Evolutionary conservation across 2,329 filamentous ascomycete species (phyloP).

Genomic region (Ascochyta pisi): DNA sequence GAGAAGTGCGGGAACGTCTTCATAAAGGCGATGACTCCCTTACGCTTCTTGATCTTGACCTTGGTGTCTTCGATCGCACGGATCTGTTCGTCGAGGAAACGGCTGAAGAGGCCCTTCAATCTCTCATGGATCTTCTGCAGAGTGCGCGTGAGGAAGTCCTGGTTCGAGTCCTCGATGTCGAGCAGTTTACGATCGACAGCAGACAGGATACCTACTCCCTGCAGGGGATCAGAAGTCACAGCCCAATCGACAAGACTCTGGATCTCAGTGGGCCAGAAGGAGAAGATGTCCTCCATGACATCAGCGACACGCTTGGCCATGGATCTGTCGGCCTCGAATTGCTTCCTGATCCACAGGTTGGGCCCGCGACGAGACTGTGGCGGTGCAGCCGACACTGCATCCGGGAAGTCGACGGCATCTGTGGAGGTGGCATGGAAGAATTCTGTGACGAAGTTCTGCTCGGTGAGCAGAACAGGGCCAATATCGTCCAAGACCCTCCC

Average conservation of each 20-base stretch:
- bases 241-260: slow-evolving; percentile 85
- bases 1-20: slow-evolving; percentile 89
- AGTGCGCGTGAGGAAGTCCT: slow-evolving; percentile 84
- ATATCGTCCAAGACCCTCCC: slow-evolving; percentile 80
- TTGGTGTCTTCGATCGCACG: slow-evolving; percentile 97
- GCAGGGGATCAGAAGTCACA: slow-evolving; percentile 78
- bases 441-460: slow-evolving; percentile 97
- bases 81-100: slow-evolving; percentile 93
- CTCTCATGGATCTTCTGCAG: slow-evolving; percentile 80
- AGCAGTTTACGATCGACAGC: slow-evolving; percentile 79
- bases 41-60: slow-evolving; percentile 98
- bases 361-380: slow-evolving; percentile 74
- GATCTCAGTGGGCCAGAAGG: slow-evolving; percentile 79
- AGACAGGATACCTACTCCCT: slow-evolving; percentile 87
- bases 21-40: slow-evolving; percentile 95
- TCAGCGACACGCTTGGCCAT: slow-evolving; percentile 85
- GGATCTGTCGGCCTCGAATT: slow-evolving; percentile 87
- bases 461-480: slow-evolving; percentile 82
- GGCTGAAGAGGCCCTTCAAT: slow-evolving; percentile 77
- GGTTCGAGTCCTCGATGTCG: slow-evolving; percentile 86
- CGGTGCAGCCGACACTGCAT: slow-evolving; percentile 70
- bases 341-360: slow-evolving; percentile 74
- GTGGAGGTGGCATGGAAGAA: slow-evolving; percentile 95
- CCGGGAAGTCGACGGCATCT: slow-evolving; percentile 81
- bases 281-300: slow-evolving; percentile 87